Evolutionary conservation across 2,329 filamentous ascomycete genomes (phyloP).

Genomic region (Dothidotthia symphoricarpi): DNA sequence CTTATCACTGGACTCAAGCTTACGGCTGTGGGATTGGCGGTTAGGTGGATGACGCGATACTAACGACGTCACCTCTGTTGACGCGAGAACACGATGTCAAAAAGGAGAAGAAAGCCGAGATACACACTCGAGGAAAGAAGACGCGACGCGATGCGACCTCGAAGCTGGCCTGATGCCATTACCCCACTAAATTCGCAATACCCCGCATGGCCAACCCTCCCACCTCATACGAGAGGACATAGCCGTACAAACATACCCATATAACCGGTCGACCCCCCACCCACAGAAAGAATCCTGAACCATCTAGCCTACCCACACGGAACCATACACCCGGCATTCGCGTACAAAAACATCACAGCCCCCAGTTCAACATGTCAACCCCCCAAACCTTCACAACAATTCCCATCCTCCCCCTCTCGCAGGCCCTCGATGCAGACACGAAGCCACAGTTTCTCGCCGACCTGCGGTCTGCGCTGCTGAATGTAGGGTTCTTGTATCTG

Average conservation of each 20-base stretch:
- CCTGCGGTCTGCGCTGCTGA: conserved; percentile 72
- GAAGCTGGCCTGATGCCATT: background rate
- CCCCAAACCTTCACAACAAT: conserved; percentile 64
- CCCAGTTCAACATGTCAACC: background rate
- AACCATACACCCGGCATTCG: too few species aligned
- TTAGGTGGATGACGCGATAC: conserved; percentile 29
- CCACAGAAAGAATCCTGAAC: too few species aligned
- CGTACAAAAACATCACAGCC: background rate
- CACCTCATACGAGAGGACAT: background rate
- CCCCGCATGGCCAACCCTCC: background rate
- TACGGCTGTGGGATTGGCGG: conserved; percentile 27
- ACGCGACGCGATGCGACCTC: too few species aligned
- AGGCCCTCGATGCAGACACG: conserved; percentile 63
- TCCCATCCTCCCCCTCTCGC: conserved; percentile 73
- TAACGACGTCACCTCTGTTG: too few species aligned
- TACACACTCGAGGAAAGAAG: too few species aligned
- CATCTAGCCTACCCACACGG: too few species aligned
- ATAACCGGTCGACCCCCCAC: background rate
- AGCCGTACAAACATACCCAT: background rate
- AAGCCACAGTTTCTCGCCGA: conserved; percentile 71
- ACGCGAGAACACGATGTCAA: background rate
- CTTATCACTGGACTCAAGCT: conserved; percentile 33
- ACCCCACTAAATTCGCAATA: background rate
- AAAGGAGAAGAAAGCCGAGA: background rate
- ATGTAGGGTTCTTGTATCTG: conserved; percentile 86